phyloP scores from a whole-genome alignment of 768 basidiomycete genomes.

The Hygrophoropsis aurantiaca region DNA sequence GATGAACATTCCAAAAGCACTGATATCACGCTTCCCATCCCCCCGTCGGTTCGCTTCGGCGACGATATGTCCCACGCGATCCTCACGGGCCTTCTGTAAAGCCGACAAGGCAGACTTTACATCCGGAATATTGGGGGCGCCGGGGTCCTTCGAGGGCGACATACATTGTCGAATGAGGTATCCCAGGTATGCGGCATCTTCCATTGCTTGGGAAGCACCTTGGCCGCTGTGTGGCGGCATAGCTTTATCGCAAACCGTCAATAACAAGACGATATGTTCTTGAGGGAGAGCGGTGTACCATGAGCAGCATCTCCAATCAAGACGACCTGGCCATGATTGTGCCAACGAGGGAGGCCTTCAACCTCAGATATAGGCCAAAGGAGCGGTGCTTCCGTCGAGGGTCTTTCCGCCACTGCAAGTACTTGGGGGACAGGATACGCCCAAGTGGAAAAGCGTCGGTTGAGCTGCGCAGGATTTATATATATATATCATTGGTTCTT shows the following conservation, averaged over 20 bases:
- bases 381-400: constrained; percentile 13
- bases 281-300: no score
- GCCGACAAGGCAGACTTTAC: constrained; percentile 16
- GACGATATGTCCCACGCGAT: constrained; percentile 24
- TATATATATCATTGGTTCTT: no score
- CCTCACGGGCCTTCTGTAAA: constrained; percentile 23
- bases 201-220: constrained; percentile 30
- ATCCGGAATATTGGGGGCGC: constrained; percentile 1
- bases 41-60: constrained; percentile 27
- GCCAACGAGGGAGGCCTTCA: constrained; percentile 21
- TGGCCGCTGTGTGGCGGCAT: constrained; percentile 33
- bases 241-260: no score
- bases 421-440: constrained; percentile 27
- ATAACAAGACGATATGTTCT: no score
- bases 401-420: constrained; percentile 16
- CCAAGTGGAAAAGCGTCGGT: constrained; percentile 24
- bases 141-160: no score
- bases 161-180: constrained; percentile 18
- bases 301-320: constrained; percentile 34
- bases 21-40: constrained; percentile 18
- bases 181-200: constrained; percentile 30
- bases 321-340: constrained; percentile 19
- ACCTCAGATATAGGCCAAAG: constrained; percentile 30
- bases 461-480: constrained; percentile 14
- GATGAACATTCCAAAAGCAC: constrained; percentile 16